These are phyloP conservation scores for Rhinocladiella similis DNA, from an alignment of 2,329 filamentous ascomycete genomes.

Conservation along the genomic window DNA sequence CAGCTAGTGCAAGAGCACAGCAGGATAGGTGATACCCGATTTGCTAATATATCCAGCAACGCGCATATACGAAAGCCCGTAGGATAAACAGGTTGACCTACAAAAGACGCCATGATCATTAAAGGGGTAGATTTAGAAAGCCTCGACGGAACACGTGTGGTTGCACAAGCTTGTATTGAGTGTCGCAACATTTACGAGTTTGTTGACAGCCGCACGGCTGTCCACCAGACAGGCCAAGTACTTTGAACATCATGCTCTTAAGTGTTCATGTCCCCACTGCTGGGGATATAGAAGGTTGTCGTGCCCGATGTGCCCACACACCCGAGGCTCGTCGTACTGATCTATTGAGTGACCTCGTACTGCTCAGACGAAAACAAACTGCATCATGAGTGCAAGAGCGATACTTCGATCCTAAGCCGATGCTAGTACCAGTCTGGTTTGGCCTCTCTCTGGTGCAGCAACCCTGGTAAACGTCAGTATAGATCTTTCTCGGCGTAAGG, in stretches of 20 bases:
- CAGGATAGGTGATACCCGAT: not conserved
- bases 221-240: not conserved
- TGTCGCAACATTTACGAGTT: not conserved
- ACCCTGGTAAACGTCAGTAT: slow-evolving; percentile 33
- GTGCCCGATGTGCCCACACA: too few species aligned
- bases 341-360: too few species aligned
- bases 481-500: not conserved
- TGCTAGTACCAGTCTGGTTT: slow-evolving; percentile 40
- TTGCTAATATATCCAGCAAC: not conserved
- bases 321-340: too few species aligned
- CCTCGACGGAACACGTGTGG: not conserved
- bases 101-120: not conserved
- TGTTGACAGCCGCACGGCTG: not conserved
- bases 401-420: slow-evolving; percentile 13
- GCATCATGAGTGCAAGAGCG: too few species aligned
- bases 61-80: not conserved
- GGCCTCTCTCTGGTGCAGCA: slow-evolving; percentile 47
- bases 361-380: too few species aligned
- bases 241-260: too few species aligned
- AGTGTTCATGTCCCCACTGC: too few species aligned
- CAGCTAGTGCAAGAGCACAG: not conserved
- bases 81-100: not conserved
- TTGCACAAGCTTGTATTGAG: not conserved
- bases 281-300: too few species aligned
- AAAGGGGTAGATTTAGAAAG: not conserved